These are phyloP conservation scores for Cicer pinnatifidum DNA, from an alignment of 306 rosid genomes.

Conservation along the genomic window DNA sequence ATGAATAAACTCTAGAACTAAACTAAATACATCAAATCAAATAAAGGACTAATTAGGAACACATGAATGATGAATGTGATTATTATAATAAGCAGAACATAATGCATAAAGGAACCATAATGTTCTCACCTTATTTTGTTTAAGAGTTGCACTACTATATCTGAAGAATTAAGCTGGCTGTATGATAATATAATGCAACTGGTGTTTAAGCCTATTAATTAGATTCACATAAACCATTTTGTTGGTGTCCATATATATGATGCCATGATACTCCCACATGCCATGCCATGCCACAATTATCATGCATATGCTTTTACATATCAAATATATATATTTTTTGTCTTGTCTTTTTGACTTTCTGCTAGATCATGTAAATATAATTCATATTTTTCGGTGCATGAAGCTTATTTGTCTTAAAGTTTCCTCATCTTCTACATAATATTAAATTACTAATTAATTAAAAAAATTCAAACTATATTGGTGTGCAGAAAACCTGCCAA, in stretches of 20 bases:
- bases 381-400: constrained; percentile 39
- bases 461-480: constrained; percentile 21
- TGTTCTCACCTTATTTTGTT: constrained; percentile 41
- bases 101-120: constrained; percentile 4
- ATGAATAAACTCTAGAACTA: neutral
- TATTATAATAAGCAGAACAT: constrained; percentile 1
- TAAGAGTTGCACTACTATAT: constrained; percentile 35
- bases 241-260: constrained; percentile 49
- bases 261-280: constrained; percentile 46
- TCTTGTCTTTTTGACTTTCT: constrained; percentile 48
- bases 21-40: neutral
- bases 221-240: constrained; percentile 43
- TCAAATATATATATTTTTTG: constrained; percentile 12
- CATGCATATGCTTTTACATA: neutral
- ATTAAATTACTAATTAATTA: constrained; percentile 16
- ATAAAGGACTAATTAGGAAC: neutral
- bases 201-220: constrained; percentile 43
- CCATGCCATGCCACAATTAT: constrained; percentile 10
- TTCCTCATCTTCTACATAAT: constrained; percentile 41
- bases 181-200: constrained; percentile 39
- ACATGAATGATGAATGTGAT: neutral
- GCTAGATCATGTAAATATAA: constrained; percentile 40
- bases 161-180: constrained; percentile 26
- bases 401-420: constrained; percentile 48
- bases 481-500: constrained; percentile 37